phyloP scores from a whole-genome alignment of 2,329 filamentous ascomycete genomes.

The Pseudogymnoascus sp. region DNA sequence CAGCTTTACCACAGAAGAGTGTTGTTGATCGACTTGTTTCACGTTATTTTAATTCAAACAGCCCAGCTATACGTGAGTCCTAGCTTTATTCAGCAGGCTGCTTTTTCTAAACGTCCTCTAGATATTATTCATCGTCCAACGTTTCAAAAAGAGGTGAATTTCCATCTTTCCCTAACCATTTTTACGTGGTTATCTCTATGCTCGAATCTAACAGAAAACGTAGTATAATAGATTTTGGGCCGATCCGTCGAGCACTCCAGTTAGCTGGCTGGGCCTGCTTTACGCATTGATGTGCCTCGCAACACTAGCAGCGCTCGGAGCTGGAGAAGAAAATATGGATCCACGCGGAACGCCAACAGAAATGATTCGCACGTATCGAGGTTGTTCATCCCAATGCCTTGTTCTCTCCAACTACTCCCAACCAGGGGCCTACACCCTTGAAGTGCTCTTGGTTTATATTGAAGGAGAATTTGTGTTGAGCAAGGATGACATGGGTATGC shows the following conservation, averaged over 20 bases:
- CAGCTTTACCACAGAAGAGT: constrained; percentile 39
- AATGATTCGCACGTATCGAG: constrained; percentile 41
- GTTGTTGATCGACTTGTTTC: constrained; percentile 44
- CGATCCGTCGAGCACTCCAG: constrained; percentile 32
- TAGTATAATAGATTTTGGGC: constrained; percentile 45
- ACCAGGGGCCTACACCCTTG: constrained; percentile 41
- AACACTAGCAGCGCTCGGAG: constrained; percentile 35
- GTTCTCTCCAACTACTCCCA: constrained; percentile 43
- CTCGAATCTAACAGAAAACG: constrained; percentile 10
- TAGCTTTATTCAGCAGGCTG: background rate
- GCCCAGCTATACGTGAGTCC: constrained; percentile 42
- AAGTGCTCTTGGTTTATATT: constrained; percentile 44
- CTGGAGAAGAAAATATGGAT: constrained; percentile 40
- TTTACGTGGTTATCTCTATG: constrained; percentile 10
- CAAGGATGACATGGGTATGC: constrained; percentile 44
- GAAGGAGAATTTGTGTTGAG: constrained; percentile 48
- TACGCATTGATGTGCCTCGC: constrained; percentile 27
- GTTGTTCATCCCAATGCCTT: constrained; percentile 45
- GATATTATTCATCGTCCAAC: constrained; percentile 47
- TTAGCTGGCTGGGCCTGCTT: constrained; percentile 45
- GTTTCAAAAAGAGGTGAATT: constrained; percentile 39
- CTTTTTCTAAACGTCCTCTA: constrained; percentile 23
- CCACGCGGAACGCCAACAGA: constrained; percentile 38
- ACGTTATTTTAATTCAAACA: constrained; percentile 46
- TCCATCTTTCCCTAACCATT: background rate